phyloP scores from a whole-genome alignment of 352 stramenopile species.

The Globisporangium recalcitrans region DNA sequence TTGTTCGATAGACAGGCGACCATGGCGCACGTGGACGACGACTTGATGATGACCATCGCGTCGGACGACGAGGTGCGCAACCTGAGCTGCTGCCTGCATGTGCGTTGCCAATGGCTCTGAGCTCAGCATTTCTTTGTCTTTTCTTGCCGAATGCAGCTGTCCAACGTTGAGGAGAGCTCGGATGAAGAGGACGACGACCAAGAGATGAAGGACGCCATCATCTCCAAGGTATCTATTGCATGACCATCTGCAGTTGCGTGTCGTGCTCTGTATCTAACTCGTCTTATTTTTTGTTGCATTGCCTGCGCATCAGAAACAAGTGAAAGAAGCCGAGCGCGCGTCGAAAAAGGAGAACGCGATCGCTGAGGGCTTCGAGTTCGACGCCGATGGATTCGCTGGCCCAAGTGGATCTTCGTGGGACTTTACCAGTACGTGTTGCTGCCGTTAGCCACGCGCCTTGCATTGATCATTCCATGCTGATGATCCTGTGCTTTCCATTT shows the following conservation, averaged over 20 bases:
- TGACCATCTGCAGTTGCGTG: not conserved
- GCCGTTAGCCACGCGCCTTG: too few relatives aligned
- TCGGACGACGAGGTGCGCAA: conserved; percentile 72
- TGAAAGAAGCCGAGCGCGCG: conserved; percentile 29
- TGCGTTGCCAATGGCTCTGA: not conserved
- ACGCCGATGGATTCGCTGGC: conserved; percentile 53
- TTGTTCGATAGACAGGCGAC: not conserved
- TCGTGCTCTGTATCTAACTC: not conserved
- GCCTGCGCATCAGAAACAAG: conserved; percentile 32
- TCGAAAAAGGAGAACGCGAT: conserved; percentile 55
- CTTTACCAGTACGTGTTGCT: conserved; percentile 55
- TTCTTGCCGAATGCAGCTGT: conserved; percentile 24
- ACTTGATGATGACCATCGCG: conserved; percentile 87
- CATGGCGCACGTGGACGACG: conserved; percentile 40
- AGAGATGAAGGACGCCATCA: conserved; percentile 52
- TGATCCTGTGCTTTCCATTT: not conserved
- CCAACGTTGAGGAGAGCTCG: conserved; percentile 66
- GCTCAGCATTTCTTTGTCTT: not conserved
- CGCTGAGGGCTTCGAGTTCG: conserved; percentile 84
- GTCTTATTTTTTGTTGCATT: not conserved
- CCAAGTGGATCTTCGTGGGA: conserved; percentile 74
- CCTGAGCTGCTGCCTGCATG: not conserved
- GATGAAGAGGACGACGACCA: conserved; percentile 49
- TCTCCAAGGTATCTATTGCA: conserved; percentile 42
- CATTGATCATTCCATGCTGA: not conserved